These are phyloP conservation scores for Globisporangium spinosum DNA, from an alignment of 352 stramenopile genomes.

Conservation along the genomic window DNA sequence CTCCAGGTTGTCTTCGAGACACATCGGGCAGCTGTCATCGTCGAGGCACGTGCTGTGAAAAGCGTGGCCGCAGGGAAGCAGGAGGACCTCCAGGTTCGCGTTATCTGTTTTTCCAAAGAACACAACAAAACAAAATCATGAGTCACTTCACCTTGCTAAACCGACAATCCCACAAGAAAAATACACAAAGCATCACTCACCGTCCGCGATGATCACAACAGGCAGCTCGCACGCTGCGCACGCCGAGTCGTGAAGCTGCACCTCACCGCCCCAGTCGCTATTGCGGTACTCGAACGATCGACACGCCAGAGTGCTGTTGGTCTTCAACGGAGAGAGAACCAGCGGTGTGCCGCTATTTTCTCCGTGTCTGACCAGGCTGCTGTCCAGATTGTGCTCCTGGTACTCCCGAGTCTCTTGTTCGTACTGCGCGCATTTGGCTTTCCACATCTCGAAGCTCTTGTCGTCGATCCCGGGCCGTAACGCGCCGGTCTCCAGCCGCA, in stretches of 20 bases:
- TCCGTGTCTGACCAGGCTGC: background rate
- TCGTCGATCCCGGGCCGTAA: constrained; percentile 41
- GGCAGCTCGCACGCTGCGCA: constrained; percentile 72
- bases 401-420: constrained; percentile 26
- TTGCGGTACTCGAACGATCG: constrained; percentile 78
- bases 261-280: constrained; percentile 84
- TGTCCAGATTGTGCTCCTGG: constrained; percentile 6
- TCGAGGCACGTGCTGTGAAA: constrained; percentile 66
- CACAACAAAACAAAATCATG: background rate
- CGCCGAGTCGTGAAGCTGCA: constrained; percentile 79
- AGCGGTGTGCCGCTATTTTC: background rate
- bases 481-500: constrained; percentile 56
- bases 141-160: constrained; percentile 4
- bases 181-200: constrained; percentile 30
- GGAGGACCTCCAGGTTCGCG: constrained; percentile 63
- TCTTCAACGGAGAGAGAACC: background rate
- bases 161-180: background rate
- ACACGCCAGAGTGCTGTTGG: constrained; percentile 23
- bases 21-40: constrained; percentile 63
- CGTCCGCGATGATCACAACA: constrained; percentile 75
- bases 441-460: constrained; percentile 49
- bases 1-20: constrained; percentile 52
- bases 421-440: constrained; percentile 55
- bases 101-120: constrained; percentile 39
- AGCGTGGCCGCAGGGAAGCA: constrained; percentile 79